Conservation (phyloP, 768 basidiomycete species). For the Mycena filopes region DNA sequence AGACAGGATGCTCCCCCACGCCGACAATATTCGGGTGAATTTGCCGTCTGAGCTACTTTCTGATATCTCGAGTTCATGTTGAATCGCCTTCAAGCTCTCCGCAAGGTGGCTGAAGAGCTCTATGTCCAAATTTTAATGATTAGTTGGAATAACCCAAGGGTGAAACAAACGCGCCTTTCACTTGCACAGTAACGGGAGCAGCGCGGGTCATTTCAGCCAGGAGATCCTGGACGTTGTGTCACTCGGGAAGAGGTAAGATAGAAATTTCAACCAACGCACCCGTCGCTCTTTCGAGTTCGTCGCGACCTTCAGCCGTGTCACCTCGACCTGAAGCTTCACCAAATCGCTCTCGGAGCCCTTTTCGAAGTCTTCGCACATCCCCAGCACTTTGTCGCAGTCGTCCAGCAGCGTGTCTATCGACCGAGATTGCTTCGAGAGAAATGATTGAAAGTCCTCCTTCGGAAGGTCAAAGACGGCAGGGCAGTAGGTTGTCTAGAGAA, state of each 20-base stretch:
- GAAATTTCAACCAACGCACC: not conserved
- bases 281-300: conserved; percentile 29
- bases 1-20: not conserved
- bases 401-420: conserved; percentile 15
- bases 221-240: conserved; percentile 11
- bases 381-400: conserved; percentile 9
- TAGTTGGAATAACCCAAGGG: not conserved
- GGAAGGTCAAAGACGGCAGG: conserved; percentile 4
- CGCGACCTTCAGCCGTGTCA: conserved; percentile 18
- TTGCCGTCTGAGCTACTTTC: conserved; percentile 4
- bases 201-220: conserved; percentile 19
- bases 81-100: conserved; percentile 10
- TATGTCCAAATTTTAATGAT: not conserved
- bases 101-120: conserved; percentile 7
- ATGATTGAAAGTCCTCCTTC: not conserved
- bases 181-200: conserved; percentile 3
- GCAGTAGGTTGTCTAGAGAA: conserved; percentile 6
- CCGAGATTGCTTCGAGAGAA: conserved; percentile 11
- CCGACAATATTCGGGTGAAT: not conserved
- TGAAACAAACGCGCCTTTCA: conserved; percentile 6
- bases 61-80: conserved; percentile 1
- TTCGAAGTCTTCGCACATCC: conserved; percentile 16
- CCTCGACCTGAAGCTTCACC: conserved; percentile 23
- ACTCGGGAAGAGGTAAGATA: not conserved
- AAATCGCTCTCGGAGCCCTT: conserved; percentile 17